Evolutionary conservation across 2,329 filamentous ascomycete genomes (phyloP).

Genomic region (Neonectria neomacrospora): DNA sequence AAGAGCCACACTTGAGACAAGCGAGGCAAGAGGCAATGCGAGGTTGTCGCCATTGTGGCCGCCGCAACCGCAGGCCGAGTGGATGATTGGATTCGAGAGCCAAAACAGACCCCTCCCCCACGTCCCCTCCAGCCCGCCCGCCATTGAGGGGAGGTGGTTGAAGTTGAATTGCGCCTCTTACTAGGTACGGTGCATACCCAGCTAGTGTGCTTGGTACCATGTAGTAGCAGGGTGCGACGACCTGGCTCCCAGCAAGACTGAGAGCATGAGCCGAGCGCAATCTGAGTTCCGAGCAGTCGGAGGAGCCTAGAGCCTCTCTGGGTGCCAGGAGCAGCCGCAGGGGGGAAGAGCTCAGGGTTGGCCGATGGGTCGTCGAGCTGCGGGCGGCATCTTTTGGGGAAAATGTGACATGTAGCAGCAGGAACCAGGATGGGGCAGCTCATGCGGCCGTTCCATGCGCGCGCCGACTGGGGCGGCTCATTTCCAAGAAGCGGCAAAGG

Average conservation of each 20-base stretch:
- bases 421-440: conserved; percentile 34
- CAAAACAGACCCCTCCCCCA: conserved; percentile 18
- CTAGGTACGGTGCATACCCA: neutral
- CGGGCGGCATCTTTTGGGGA: conserved; percentile 27
- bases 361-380: conserved; percentile 25
- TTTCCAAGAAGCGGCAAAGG: conserved; percentile 29
- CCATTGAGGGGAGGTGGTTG: conserved; percentile 4
- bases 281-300: conserved; percentile 42
- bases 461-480: conserved; percentile 34
- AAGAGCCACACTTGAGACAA: neutral
- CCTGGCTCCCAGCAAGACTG: conserved; percentile 27
- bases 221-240: conserved; percentile 14
- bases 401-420: conserved; percentile 43
- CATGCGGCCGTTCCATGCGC: conserved; percentile 43
- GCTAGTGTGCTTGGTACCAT: no score
- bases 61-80: conserved; percentile 9
- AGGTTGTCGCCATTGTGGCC: conserved; percentile 17
- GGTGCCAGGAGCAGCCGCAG: conserved; percentile 19
- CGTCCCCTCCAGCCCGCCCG: neutral
- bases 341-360: conserved; percentile 27
- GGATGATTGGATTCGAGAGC: conserved; percentile 9
- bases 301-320: conserved; percentile 14
- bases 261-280: conserved; percentile 39
- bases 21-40: conserved; percentile 20
- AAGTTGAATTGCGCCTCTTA: conserved; percentile 13